phyloP scores from a whole-genome alignment of 441 rosid genomes.

The Adansonia rubrostipa region DNA sequence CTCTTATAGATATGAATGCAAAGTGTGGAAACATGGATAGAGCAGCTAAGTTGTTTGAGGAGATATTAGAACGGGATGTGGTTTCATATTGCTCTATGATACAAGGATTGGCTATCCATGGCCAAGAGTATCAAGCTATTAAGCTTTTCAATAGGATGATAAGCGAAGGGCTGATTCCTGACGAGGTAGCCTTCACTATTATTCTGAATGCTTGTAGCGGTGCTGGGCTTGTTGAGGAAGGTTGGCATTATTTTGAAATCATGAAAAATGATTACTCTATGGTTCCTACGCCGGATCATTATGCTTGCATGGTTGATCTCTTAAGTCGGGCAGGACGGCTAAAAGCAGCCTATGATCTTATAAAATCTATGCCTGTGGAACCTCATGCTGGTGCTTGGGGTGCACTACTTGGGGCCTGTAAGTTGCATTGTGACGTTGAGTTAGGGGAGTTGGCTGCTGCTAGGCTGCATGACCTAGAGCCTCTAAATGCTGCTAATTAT shows the following conservation, averaged over 20 bases:
- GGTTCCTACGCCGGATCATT: constrained; percentile 67
- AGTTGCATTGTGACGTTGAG: constrained; percentile 57
- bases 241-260: constrained; percentile 57
- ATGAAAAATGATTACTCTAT: constrained; percentile 57
- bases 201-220: constrained; percentile 68
- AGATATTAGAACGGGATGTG: constrained; percentile 54
- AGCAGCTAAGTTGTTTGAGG: constrained; percentile 63
- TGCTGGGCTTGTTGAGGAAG: constrained; percentile 72
- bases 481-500: constrained; percentile 63
- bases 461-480: constrained; percentile 65
- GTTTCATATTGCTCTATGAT: constrained; percentile 78
- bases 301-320: constrained; percentile 78
- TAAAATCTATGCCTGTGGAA: constrained; percentile 63
- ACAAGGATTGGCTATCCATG: constrained; percentile 75
- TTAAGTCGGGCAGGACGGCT: constrained; percentile 70
- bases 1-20: constrained; percentile 80
- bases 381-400: constrained; percentile 83
- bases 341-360: constrained; percentile 59
- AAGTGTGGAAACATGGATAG: constrained; percentile 79
- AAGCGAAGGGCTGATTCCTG: constrained; percentile 65
- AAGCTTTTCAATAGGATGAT: constrained; percentile 64
- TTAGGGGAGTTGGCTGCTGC: constrained; percentile 60
- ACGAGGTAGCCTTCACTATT: constrained; percentile 71
- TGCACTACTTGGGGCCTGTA: constrained; percentile 79
- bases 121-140: constrained; percentile 58